Evolutionary conservation across 768 basidiomycete genomes (phyloP).

Genomic region (Gymnopilus junonius): DNA sequence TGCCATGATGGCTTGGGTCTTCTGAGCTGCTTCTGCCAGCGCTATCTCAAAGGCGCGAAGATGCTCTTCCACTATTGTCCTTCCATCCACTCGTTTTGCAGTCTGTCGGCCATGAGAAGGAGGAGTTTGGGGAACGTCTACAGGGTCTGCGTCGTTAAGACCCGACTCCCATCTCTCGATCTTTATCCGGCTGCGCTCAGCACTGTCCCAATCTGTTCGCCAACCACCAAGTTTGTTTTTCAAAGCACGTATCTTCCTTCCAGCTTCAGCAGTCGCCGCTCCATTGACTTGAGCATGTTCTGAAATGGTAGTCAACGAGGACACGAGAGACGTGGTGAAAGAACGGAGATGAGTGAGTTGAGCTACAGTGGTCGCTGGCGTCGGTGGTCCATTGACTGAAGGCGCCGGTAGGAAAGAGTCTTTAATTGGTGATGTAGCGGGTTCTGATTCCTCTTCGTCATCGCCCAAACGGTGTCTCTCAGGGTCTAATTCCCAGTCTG

Average conservation of each 20-base stretch:
- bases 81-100: conserved; percentile 63
- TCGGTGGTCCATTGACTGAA: conserved; percentile 51
- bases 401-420: conserved; percentile 60
- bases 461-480: conserved; percentile 52
- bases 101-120: conserved; percentile 33
- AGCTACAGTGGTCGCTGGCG: conserved; percentile 62
- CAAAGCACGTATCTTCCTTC: conserved; percentile 82
- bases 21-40: conserved; percentile 70
- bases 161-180: conserved; percentile 86
- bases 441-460: conserved; percentile 50
- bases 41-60: conserved; percentile 75
- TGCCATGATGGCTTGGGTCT: conserved; percentile 85
- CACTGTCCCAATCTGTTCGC: conserved; percentile 84
- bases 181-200: conserved; percentile 73
- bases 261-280: conserved; percentile 83
- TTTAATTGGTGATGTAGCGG: conserved; percentile 55
- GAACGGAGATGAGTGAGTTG: conserved; percentile 75
- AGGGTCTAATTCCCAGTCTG: conserved; percentile 69
- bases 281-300: conserved; percentile 91
- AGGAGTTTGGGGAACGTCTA: conserved; percentile 26
- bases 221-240: conserved; percentile 84
- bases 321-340: conserved; percentile 73
- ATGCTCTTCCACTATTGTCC: conserved; percentile 78
- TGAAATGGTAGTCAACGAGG: conserved; percentile 76
- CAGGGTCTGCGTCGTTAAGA: conserved; percentile 44